A percentile compares a stretch with the other conserved stretches of the same genome.
Evolutionary conservation across 192 early-diverging fungal genomes (phyloP).

Genomic region (Allomyces javanicus): DNA sequence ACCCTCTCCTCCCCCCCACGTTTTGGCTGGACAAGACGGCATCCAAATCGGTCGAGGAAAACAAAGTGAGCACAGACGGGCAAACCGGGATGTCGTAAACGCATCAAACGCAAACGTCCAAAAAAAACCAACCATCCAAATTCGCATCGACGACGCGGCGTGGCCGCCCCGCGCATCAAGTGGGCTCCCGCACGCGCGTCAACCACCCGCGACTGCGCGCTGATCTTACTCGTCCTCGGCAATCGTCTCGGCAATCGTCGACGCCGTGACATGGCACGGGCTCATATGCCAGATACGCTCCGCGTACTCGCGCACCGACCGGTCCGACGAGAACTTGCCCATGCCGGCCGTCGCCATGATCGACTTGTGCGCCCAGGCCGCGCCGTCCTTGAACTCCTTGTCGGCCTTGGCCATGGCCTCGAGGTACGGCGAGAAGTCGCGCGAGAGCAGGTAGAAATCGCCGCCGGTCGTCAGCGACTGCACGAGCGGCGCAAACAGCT

Average conservation of each 20-base stretch:
- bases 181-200: too few species aligned
- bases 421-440: constrained; percentile 74
- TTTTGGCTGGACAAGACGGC: too few species aligned
- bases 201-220: too few species aligned
- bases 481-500: constrained; percentile 56
- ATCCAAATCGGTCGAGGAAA: too few species aligned
- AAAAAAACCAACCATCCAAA: too few species aligned
- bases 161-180: too few species aligned
- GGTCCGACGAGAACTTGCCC: constrained; percentile 84
- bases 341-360: constrained; percentile 78
- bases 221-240: neutral
- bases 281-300: constrained; percentile 76
- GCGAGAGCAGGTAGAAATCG: constrained; percentile 71
- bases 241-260: neutral
- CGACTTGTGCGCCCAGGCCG: constrained; percentile 70
- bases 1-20: too few species aligned
- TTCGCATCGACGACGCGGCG: too few species aligned
- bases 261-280: constrained; percentile 16
- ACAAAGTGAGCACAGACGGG: too few species aligned
- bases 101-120: too few species aligned
- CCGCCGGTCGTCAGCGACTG: constrained; percentile 59
- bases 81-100: too few species aligned
- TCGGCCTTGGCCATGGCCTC: constrained; percentile 63
- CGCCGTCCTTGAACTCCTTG: constrained; percentile 59
- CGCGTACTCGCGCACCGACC: constrained; percentile 82